A percentile compares a stretch with the other conserved stretches of the same genome.
phyloP scores from a whole-genome alignment of 148 eudicot genomes.

The Silene conica region DNA sequence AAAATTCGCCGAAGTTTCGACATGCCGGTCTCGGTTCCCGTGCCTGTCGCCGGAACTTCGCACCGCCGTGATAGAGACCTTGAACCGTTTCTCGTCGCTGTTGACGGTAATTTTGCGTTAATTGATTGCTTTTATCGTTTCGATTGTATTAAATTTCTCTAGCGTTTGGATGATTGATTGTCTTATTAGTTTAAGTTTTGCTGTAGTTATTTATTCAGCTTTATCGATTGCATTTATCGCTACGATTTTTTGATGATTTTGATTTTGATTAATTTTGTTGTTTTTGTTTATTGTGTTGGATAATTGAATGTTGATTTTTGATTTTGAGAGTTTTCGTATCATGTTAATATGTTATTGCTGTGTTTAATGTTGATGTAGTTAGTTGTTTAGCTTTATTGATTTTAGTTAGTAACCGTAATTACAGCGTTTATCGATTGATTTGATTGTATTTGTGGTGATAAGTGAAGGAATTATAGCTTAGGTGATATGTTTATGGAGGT shows the following conservation, averaged over 20 bases:
- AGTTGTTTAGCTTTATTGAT: not conserved
- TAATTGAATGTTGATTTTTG: not conserved
- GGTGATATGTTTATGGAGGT: not conserved
- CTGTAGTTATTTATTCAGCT: too few relatives aligned
- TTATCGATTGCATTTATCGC: too few relatives aligned
- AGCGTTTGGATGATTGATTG: not conserved
- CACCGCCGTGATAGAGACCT: slow-evolving; percentile 38
- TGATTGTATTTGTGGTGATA: not conserved
- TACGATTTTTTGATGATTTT: too few relatives aligned
- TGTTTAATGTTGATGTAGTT: not conserved
- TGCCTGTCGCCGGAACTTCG: slow-evolving; percentile 32
- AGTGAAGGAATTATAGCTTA: not conserved
- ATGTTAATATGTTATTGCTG: not conserved
- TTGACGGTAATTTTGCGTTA: slow-evolving; percentile 28
- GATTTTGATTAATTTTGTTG: too few relatives aligned
- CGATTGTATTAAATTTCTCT: not conserved
- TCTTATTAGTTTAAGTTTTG: not conserved
- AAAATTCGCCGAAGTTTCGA: slow-evolving; percentile 21
- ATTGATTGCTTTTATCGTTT: not conserved
- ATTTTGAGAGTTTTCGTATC: not conserved
- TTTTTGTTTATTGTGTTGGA: too few relatives aligned
- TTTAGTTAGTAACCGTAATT: not conserved
- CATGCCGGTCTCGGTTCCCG: slow-evolving; percentile 51
- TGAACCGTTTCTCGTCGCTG: slow-evolving; percentile 38
- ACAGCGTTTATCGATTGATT: not conserved